phyloP scores from a whole-genome alignment of 495 filamentous ascomycete species.

The Polyplosphaeria fusca region DNA sequence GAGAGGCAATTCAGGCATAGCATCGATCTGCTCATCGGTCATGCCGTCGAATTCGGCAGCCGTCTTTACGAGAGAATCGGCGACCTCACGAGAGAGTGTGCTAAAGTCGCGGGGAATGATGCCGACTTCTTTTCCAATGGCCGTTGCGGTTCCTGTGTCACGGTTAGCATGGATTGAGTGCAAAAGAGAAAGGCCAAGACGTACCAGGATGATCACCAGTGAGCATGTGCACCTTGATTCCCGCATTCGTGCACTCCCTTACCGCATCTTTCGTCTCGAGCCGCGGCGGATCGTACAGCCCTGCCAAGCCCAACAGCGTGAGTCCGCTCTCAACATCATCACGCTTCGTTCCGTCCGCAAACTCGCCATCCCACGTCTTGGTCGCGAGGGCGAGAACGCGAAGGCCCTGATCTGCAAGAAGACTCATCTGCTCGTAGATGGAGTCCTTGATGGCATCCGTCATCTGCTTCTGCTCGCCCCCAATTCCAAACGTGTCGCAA shows the following conservation, averaged over 20 bases:
- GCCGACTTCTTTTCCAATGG: constrained; percentile 73
- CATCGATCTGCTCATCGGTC: constrained; percentile 57
- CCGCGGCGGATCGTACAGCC: constrained; percentile 72
- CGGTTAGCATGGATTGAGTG: too few relatives aligned
- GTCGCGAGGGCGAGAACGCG: constrained; percentile 71
- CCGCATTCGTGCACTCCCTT: constrained; percentile 61
- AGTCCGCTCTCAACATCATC: constrained; percentile 55
- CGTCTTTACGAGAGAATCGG: constrained; percentile 58
- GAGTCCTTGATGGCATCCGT: constrained; percentile 58
- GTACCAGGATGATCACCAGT: constrained; percentile 81
- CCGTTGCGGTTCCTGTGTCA: constrained; percentile 69
- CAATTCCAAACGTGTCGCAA: constrained; percentile 59
- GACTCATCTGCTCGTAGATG: constrained; percentile 62
- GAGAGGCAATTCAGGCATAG: constrained; percentile 56
- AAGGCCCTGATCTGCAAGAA: constrained; percentile 71
- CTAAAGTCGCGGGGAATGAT: constrained; percentile 62
- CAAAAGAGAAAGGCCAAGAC: too few relatives aligned
- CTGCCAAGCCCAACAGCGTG: constrained; percentile 63
- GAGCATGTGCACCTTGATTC: constrained; percentile 77
- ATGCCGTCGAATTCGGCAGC: constrained; percentile 63
- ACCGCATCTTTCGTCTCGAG: constrained; percentile 66
- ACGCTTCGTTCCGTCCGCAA: constrained; percentile 38
- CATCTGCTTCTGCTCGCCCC: constrained; percentile 49
- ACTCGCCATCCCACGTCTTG: constrained; percentile 27
- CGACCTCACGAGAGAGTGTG: constrained; percentile 52